Evolutionary conservation across 805 yeast species (phyloP), one percentile per base, ranked within the genome.

Genomic region (Metschnikowia dekortorum): DNA sequence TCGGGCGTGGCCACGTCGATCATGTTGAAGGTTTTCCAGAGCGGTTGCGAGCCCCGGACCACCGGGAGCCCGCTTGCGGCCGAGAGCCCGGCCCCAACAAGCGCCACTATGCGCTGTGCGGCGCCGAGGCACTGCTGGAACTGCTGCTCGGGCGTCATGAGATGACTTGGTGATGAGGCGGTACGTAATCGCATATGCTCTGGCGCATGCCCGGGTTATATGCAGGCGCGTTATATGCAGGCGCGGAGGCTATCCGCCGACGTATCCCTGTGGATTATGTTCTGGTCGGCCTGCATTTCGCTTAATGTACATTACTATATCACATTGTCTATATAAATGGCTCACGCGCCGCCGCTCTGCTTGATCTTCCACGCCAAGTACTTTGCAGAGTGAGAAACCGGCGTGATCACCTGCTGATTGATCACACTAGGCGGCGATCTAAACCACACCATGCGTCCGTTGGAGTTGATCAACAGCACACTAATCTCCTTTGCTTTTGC

Each of bases 1-100:
- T 89, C 96, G 0, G 96, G 96, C 0, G 96, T 89, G 7, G 96
- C 96, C 40, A 90, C 71, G 61, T 89, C 96, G 41, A 87, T 83
- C 58, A 90, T 82, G 47, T 85, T 85, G 68, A 81, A 85, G 53
- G 81, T 81, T 53, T 81, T 75, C 96, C 96, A 89, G 30, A 84
- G 69, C 0, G 94, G 92, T 46, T 83, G 83, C 0, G 83, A 66
- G 8, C 89, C 89, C 46, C 89, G 70, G 61, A 84, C 86, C 0
- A 92, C 84, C 4, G 87, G 81, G 13, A 89, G 69, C 0, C 96
- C 96, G 0, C 92, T 84, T 1, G 85, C 71, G 0, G 82, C 90
- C 3, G 91, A 83, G 10, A 89, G 74, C 0, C 96, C 96, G 2
- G 96, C 91, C 1, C 96, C 96, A 2, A 85, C 87, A 4, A 85